Evolutionary conservation across 2,329 filamentous ascomycete species (phyloP), one percentile per base, ranked within the genome.

Genomic region (Colletotrichum salicis): DNA sequence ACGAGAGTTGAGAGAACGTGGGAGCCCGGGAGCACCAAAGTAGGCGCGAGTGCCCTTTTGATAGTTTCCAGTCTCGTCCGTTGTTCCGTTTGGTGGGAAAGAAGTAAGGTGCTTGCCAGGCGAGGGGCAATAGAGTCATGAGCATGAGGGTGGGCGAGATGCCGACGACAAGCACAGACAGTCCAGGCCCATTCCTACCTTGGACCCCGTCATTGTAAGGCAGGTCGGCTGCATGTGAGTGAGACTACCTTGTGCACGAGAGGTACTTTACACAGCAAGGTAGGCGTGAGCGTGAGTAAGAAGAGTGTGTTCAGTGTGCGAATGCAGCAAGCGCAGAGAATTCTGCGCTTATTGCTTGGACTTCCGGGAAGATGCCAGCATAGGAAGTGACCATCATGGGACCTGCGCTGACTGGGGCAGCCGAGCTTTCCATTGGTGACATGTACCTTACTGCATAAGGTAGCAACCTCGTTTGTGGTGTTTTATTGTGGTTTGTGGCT

Each of bases 11-110:
- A 59, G 55, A 51, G 48, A 33, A 64, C 27, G n/a, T 5, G 27
- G n/a, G 15, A 57, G 13, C 7, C 1, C 7, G 12, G 27, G 35
- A 19, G 37, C 48, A 22, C 35, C 7, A 51, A 56, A 24, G 66
- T 60, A 70, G 70, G 70, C 56, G 70, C 52, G 60, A 64, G 70
- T 33, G 59, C 33, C 70, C 35, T 70, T 72, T 70, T 70, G 70
- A 72, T 52, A n/a, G 45, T 63, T 64, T 60, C 56, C 65, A 71
- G 56, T 22, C 29, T 51, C 33, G 58, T 64, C 69, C 65, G 33
- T 64, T 56, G 7, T 60, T 61, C 59, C 55, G 65, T 48, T 64
- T 69, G 55, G 60, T 72, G 65, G 70, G 66, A 70, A 64, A 41
- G 37, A 55, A 64, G 60, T 37, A 45, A 48, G 60, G 65, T 56